Evolutionary conservation across 257 asterid species (phyloP), one percentile per base, ranked within the genome.

Genomic region (Paulownia fortunei): DNA sequence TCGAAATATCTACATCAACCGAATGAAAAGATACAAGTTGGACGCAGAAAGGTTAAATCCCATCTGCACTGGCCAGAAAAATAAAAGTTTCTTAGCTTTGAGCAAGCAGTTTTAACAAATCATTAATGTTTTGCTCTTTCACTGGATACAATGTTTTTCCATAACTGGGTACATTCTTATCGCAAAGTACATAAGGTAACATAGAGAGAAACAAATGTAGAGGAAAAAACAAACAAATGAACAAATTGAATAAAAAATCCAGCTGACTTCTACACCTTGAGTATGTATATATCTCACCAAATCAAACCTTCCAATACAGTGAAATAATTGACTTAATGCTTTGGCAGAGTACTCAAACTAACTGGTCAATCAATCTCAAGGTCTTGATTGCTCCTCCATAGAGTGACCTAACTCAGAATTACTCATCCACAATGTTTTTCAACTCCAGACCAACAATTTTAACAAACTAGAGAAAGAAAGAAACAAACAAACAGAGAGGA

Each of bases 211-310:
- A 77, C 82, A 75, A 27, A 39, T 73, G 59, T 46, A 69, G 61
- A 73, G 30, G 36, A 21, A 41, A 67, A 65, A 75, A 73, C 78
- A 74, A 81, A 84, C 82, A 58, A 81, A 84, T 81, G 58, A 84
- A 78, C 74, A 82, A 81, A 63, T 83, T 69, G 30, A 71, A 66
- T 61, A 71, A 65, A 61, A 55, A 68, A 61, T 42, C 56, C 59
- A 80, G 56, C 78, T 42, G 65, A 44, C 72, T 75, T 81, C 74
- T 83, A 80, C 79, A 80, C 58, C 52, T 47, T 47, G 76, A 74
- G 62, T 51, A 69, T 42, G 73, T 72, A 78, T 64, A 70, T 69
- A 69, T 62, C 72, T 34, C 60, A 58, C 71, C 68, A 69, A 55
- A 77, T 46, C 81, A 76, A 34, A 76, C 76, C 80, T 55, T 67